phyloP scores from a whole-genome alignment of 805 yeast species.

The Pichia nanzhaoensis region DNA sequence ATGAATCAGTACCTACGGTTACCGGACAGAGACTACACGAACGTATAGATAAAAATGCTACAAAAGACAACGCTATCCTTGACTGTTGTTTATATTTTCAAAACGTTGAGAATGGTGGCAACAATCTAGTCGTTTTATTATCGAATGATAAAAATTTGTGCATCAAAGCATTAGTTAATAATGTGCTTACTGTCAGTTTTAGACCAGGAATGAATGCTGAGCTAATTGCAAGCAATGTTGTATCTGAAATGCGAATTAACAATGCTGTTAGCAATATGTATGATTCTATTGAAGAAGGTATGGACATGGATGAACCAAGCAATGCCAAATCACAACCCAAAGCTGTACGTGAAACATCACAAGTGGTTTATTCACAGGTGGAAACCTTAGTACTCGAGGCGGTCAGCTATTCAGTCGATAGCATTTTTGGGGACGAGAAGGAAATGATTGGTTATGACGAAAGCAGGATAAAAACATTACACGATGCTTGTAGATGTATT shows the following conservation, averaged over 20 bases:
- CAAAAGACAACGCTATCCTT: conserved; percentile 74
- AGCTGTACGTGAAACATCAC: background rate
- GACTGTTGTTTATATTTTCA: conserved; percentile 74
- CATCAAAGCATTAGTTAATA: conserved; percentile 64
- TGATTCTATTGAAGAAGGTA: too few relatives aligned
- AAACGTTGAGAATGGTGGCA: conserved; percentile 22
- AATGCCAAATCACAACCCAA: too few relatives aligned
- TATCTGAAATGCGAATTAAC: conserved; percentile 25
- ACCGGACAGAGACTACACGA: conserved; percentile 61
- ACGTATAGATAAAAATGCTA: conserved; percentile 36
- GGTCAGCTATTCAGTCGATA: conserved; percentile 44
- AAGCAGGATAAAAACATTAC: conserved; percentile 29
- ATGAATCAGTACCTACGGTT: conserved; percentile 43
- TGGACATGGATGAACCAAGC: too few relatives aligned
- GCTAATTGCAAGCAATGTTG: conserved; percentile 36
- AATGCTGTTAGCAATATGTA: background rate
- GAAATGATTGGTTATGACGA: conserved; percentile 44
- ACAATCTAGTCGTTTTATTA: conserved; percentile 47
- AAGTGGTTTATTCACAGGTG: conserved; percentile 34
- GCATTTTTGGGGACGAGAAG: conserved; percentile 52
- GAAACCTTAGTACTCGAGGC: conserved; percentile 37
- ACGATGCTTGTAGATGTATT: conserved; percentile 38
- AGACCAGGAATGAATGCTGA: conserved; percentile 39
- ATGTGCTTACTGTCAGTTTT: conserved; percentile 54
- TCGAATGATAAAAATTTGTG: conserved; percentile 86